Evolutionary conservation across 106 monocot genomes (phyloP).

Genomic region (Xerophyta viscosa): DNA sequence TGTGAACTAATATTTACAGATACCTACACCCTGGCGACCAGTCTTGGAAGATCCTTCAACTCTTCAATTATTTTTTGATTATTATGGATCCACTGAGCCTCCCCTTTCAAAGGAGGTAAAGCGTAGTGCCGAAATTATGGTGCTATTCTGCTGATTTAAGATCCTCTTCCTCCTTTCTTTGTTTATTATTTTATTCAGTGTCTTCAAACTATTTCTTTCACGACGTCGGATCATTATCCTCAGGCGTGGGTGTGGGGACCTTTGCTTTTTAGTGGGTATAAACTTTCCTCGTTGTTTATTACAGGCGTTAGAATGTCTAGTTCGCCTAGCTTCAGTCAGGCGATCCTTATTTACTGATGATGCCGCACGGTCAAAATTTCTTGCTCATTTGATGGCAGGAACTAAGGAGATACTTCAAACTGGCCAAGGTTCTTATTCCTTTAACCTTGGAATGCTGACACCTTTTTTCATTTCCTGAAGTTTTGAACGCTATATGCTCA

Average conservation of each 20-base stretch:
- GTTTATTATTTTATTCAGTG: too few species aligned
- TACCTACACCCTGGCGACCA: constrained; percentile 82
- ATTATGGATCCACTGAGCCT: constrained; percentile 61
- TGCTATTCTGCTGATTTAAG: background rate
- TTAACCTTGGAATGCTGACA: too few species aligned
- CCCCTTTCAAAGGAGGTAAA: constrained; percentile 90
- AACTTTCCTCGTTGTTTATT: background rate
- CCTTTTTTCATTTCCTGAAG: background rate
- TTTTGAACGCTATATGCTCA: too few species aligned
- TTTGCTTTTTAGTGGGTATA: background rate
- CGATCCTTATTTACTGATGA: constrained; percentile 85
- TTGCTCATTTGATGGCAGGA: constrained; percentile 81
- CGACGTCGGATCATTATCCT: too few species aligned
- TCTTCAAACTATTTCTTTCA: too few species aligned
- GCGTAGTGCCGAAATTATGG: background rate
- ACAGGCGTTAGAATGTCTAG: constrained; percentile 90
- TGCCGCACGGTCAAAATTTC: constrained; percentile 58
- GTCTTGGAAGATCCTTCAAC: constrained; percentile 81
- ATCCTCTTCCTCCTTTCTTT: too few species aligned
- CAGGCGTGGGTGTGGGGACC: background rate
- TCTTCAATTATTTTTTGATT: constrained; percentile 93
- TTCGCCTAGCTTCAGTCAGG: constrained; percentile 89
- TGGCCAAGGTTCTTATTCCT: constrained; percentile 61
- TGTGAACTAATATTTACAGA: constrained; percentile 31
- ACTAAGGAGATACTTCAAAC: constrained; percentile 94